Evolutionary conservation across 2,329 filamentous ascomycete genomes (phyloP).

Genomic region (Bertia moriformis): DNA sequence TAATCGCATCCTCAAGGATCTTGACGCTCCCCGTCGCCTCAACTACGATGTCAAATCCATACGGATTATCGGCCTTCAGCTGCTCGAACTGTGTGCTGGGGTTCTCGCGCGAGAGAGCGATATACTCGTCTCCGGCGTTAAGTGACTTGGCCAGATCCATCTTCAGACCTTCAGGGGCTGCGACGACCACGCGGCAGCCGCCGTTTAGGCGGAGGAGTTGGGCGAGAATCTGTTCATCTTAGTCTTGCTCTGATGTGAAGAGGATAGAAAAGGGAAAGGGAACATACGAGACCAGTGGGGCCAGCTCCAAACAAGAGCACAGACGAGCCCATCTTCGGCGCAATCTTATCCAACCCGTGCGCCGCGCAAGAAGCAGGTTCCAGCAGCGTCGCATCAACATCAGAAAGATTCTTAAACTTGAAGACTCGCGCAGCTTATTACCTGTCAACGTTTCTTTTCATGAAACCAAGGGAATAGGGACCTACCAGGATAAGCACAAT

Average conservation of each 20-base stretch:
- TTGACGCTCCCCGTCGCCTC: slow-evolving; percentile 57
- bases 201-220: slow-evolving; percentile 52
- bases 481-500: slow-evolving; percentile 34
- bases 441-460: too few relatives aligned
- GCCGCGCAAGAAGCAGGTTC: slow-evolving; percentile 60
- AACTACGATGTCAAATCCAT: slow-evolving; percentile 61
- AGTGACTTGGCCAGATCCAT: slow-evolving; percentile 52
- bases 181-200: slow-evolving; percentile 55
- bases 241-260: slow-evolving; percentile 5
- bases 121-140: slow-evolving; percentile 35
- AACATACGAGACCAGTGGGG: slow-evolving; percentile 44
- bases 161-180: slow-evolving; percentile 55
- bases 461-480: too few relatives aligned
- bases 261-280: slow-evolving; percentile 8
- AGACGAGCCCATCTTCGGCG: slow-evolving; percentile 47
- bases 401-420: slow-evolving; percentile 48
- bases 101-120: slow-evolving; percentile 36
- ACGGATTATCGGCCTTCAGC: slow-evolving; percentile 49
- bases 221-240: slow-evolving; percentile 27
- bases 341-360: slow-evolving; percentile 56
- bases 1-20: slow-evolving; percentile 56
- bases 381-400: slow-evolving; percentile 56
- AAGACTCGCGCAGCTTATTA: slow-evolving; percentile 44
- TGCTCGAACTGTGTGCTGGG: slow-evolving; percentile 43
- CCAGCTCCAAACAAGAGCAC: slow-evolving; percentile 54